Percentiles rank a stretch among this genome's conserved stretches.
Evolutionary conservation across 345 rosid species (phyloP).

Genomic region (Limnanthes douglasii): DNA sequence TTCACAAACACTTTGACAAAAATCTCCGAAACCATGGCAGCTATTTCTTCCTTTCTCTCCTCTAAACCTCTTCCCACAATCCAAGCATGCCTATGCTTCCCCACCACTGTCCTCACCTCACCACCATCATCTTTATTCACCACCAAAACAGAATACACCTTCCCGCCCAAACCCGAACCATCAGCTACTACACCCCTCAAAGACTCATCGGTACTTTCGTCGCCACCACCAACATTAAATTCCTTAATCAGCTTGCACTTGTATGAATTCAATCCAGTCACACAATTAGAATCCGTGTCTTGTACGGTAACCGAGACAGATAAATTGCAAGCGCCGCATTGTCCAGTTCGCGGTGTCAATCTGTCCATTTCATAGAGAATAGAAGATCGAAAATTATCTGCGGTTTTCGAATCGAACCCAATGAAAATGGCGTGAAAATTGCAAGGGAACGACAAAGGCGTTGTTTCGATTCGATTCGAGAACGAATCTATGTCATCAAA

Average conservation of each 20-base stretch:
- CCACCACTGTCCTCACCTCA: slow-evolving; percentile 44
- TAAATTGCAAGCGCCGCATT: slow-evolving; percentile 40
- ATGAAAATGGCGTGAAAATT: slow-evolving; percentile 50
- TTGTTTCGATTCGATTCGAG: slow-evolving; percentile 29
- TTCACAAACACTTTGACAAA: slow-evolving; percentile 64
- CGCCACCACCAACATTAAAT: slow-evolving; percentile 24
- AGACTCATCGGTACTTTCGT: slow-evolving; percentile 39
- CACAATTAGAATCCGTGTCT: slow-evolving; percentile 21
- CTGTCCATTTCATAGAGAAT: slow-evolving; percentile 26
- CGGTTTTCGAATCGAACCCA: slow-evolving; percentile 18
- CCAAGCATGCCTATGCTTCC: slow-evolving; percentile 87
- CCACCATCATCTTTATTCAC: slow-evolving; percentile 26
- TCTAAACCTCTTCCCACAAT: slow-evolving; percentile 39
- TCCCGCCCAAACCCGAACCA: slow-evolving; percentile 16
- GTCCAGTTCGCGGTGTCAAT: slow-evolving; percentile 21
- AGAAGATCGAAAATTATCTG: slow-evolving; percentile 20
- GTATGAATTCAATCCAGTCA: slow-evolving; percentile 12
- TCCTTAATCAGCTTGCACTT: slow-evolving; percentile 33
- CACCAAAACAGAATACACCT: slow-evolving; percentile 49
- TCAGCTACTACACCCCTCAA: slow-evolving; percentile 27
- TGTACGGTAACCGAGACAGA: slow-evolving; percentile 43
- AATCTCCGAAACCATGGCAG: slow-evolving; percentile 42
- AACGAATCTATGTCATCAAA: slow-evolving; percentile 56
- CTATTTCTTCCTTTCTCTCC: slow-evolving; percentile 15
- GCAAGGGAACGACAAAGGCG: slow-evolving; percentile 41